Conservation (phyloP, 2,329 filamentous ascomycete genomes). For the Grosmannia penicillata region DNA sequence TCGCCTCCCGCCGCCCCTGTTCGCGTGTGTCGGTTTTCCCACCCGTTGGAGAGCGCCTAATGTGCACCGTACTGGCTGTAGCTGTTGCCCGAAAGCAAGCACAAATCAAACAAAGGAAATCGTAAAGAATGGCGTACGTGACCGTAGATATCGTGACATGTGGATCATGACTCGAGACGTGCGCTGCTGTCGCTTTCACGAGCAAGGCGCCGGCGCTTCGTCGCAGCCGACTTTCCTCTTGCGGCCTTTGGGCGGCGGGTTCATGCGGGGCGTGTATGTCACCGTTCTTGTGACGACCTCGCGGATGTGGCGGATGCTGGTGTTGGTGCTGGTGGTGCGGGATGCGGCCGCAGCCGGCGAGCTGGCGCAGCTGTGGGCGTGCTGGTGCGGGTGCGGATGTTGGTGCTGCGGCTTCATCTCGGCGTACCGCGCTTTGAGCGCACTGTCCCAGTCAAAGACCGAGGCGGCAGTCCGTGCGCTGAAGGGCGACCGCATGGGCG, state of each 20-base stretch:
- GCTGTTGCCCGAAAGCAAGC: too few species aligned
- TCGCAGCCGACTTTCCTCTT: constrained; percentile 53
- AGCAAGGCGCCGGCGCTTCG: constrained; percentile 1
- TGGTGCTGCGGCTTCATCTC: constrained; percentile 36
- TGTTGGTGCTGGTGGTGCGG: constrained; percentile 20
- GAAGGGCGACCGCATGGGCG: constrained; percentile 64
- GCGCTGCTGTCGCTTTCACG: not conserved
- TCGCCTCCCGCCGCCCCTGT: too few species aligned
- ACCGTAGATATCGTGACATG: too few species aligned
- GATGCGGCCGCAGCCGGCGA: not conserved
- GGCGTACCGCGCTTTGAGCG: constrained; percentile 50
- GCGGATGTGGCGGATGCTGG: constrained; percentile 56
- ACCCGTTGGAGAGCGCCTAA: too few species aligned
- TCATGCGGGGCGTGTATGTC: constrained; percentile 76
- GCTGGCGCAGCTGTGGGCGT: constrained; percentile 12
- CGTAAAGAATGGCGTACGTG: not conserved
- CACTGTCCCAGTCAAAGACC: constrained; percentile 65
- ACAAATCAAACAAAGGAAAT: not conserved
- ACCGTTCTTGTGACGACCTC: constrained; percentile 92
- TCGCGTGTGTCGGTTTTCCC: too few species aligned
- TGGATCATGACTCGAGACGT: too few species aligned
- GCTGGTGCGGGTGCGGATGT: not conserved
- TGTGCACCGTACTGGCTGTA: too few species aligned
- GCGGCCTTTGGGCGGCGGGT: constrained; percentile 84
- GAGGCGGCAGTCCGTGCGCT: constrained; percentile 51